These are phyloP conservation scores for Juglanconis juglandina DNA, from an alignment of 2,329 filamentous ascomycete genomes.

Conservation along the genomic window DNA sequence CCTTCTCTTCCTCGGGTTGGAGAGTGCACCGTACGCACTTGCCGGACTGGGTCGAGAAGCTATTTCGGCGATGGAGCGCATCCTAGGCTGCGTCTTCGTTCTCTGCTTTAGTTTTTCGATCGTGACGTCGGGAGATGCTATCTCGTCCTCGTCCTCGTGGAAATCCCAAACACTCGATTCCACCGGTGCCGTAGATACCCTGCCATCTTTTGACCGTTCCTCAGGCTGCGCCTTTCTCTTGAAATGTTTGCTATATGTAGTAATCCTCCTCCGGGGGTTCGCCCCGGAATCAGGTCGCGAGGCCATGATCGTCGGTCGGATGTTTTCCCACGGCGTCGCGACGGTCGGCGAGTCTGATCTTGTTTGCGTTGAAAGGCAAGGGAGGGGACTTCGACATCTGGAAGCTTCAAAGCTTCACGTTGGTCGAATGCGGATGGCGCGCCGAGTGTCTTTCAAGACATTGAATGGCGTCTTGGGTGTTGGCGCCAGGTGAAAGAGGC, in stretches of 20 bases:
- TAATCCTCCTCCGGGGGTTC: conserved; percentile 27
- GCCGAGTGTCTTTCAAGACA: conserved; percentile 1
- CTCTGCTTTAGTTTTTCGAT: conserved; percentile 14
- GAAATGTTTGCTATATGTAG: conserved; percentile 29
- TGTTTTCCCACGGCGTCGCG: neutral
- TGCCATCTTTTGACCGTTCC: conserved; percentile 11
- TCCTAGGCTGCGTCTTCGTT: neutral
- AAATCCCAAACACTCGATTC: conserved; percentile 19
- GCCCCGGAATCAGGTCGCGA: conserved; percentile 21
- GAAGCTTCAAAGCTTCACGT: neutral
- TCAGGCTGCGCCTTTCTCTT: conserved; percentile 21
- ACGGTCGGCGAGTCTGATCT: neutral
- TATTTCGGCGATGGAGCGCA: conserved; percentile 7
- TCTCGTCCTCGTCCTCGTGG: conserved; percentile 17
- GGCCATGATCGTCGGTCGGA: conserved; percentile 19
- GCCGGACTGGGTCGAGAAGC: neutral
- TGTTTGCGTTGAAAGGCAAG: neutral
- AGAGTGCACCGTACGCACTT: conserved; percentile 2
- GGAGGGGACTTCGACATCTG: conserved; percentile 5
- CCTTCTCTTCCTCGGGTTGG: conserved; percentile 15
- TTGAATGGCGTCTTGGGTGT: neutral
- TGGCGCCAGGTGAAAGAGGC: neutral
- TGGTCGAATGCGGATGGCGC: neutral
- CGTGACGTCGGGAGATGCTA: conserved; percentile 15
- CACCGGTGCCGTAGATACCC: conserved; percentile 13